Evolutionary conservation across 176 grass and related monocot species (phyloP).

Genomic region (Melocanna baccifera): DNA sequence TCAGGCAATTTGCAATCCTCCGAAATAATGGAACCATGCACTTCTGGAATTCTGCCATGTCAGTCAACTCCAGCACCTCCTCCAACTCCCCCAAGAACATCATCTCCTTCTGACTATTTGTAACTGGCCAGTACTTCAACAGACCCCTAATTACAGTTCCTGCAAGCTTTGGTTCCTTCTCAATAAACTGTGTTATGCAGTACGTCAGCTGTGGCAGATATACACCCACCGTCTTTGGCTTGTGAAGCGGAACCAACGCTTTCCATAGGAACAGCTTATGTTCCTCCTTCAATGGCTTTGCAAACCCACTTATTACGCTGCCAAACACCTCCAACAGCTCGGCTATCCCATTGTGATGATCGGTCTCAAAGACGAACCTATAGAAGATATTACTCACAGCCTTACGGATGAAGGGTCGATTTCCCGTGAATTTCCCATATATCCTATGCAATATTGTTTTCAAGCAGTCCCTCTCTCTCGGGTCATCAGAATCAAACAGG

Average conservation of each 20-base stretch:
- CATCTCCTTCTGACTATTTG: constrained; percentile 93
- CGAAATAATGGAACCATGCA: constrained; percentile 80
- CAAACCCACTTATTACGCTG: constrained; percentile 83
- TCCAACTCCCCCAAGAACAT: constrained; percentile 97
- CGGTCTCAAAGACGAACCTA: constrained; percentile 70
- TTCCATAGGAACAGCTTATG: constrained; percentile 88
- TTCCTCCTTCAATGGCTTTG: constrained; percentile 87
- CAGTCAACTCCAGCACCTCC: constrained; percentile 76
- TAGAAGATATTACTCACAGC: constrained; percentile 88
- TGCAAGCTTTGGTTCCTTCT: constrained; percentile 82
- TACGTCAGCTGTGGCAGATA: constrained; percentile 84
- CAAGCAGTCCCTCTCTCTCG: constrained; percentile 84
- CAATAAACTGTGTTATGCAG: constrained; percentile 87
- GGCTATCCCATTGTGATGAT: constrained; percentile 79
- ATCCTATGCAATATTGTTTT: constrained; percentile 79
- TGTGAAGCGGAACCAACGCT: constrained; percentile 75
- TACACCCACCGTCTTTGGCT: constrained; percentile 66
- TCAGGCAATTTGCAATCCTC: constrained; percentile 67
- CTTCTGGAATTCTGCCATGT: constrained; percentile 84
- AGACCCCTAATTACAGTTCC: constrained; percentile 77
- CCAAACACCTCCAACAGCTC: constrained; percentile 90
- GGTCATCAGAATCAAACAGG: constrained; percentile 93
- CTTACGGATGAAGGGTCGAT: constrained; percentile 80
- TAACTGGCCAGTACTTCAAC: constrained; percentile 87
- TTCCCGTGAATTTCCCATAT: constrained; percentile 87